These are phyloP conservation scores for Moniliella sp. DNA, from an alignment of 1,284 basidiomycete species.

Conservation along the genomic window DNA sequence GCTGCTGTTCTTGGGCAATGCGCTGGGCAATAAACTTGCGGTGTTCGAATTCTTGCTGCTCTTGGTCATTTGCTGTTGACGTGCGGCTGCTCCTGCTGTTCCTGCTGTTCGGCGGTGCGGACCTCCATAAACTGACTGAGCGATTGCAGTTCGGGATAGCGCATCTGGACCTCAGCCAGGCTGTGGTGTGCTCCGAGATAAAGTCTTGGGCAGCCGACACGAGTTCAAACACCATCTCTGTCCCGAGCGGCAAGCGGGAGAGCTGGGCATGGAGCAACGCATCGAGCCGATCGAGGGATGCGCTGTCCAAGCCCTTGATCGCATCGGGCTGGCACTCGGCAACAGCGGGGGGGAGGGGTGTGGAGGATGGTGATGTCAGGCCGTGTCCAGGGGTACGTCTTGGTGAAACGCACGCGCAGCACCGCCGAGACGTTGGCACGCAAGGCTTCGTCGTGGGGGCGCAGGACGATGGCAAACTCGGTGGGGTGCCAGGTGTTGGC, in stretches of 20 bases:
- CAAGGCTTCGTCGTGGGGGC: background rate
- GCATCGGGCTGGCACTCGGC: slow-evolving; percentile 8
- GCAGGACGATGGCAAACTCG: background rate
- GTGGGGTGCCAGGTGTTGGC: background rate
- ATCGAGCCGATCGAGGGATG: slow-evolving; percentile 8
- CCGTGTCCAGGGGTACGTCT: slow-evolving; percentile 14
- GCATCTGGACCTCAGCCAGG: slow-evolving; percentile 6
- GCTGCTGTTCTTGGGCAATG: no score
- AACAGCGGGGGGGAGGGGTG: no score
- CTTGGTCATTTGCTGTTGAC: no score
- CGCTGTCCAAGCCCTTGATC: slow-evolving; percentile 6
- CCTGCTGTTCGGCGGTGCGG: no score
- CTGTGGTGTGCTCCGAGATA: slow-evolving; percentile 13
- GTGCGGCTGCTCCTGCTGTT: no score
- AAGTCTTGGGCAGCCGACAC: slow-evolving; percentile 20
- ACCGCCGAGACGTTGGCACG: background rate
- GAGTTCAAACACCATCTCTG: slow-evolving; percentile 34
- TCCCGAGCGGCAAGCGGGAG: slow-evolving; percentile 16
- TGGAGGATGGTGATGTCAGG: slow-evolving; percentile 14
- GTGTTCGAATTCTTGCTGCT: no score
- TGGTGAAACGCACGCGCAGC: slow-evolving; percentile 11
- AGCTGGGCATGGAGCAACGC: slow-evolving; percentile 10
- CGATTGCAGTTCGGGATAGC: no score
- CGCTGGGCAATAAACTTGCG: no score
- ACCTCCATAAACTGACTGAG: no score